Percentiles rank a stretch among this genome's conserved stretches.
Conservation (phyloP, 345 rosid species). For the Syzygium aqueum region DNA sequence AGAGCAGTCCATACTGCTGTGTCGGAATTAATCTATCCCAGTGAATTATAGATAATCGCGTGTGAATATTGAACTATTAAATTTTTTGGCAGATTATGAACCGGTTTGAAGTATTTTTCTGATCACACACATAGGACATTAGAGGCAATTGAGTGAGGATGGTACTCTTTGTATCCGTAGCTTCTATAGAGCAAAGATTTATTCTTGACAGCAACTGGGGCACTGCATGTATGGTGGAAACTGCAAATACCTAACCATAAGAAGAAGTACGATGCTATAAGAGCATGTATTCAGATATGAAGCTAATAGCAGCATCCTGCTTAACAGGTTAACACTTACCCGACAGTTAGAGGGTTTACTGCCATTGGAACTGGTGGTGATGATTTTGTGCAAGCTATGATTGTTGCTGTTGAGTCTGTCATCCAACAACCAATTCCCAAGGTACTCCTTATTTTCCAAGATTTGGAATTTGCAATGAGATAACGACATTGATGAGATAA, state of each 20-base stretch:
- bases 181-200: not conserved
- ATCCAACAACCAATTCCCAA: slow-evolving; percentile 75
- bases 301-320: not conserved
- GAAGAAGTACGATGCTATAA: not conserved
- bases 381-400: slow-evolving; percentile 95
- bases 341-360: slow-evolving; percentile 90
- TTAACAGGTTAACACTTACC: slow-evolving; percentile 83
- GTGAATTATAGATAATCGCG: not conserved
- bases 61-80: not conserved
- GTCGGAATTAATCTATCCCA: not conserved
- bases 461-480: not conserved
- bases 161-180: not conserved
- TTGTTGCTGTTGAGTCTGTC: slow-evolving; percentile 95
- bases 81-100: not conserved
- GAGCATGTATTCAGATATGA: not conserved
- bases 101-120: not conserved
- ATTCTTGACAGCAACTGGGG: not conserved
- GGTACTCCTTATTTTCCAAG: slow-evolving; percentile 22
- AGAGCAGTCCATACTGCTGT: not conserved
- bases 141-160: not conserved
- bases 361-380: slow-evolving; percentile 98
- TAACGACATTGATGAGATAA: not conserved
- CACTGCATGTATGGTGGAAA: not conserved
- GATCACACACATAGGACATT: not conserved
- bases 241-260: not conserved